Conservation (phyloP, 2,329 filamentous ascomycete species). For the Mycogone perniciosa region DNA sequence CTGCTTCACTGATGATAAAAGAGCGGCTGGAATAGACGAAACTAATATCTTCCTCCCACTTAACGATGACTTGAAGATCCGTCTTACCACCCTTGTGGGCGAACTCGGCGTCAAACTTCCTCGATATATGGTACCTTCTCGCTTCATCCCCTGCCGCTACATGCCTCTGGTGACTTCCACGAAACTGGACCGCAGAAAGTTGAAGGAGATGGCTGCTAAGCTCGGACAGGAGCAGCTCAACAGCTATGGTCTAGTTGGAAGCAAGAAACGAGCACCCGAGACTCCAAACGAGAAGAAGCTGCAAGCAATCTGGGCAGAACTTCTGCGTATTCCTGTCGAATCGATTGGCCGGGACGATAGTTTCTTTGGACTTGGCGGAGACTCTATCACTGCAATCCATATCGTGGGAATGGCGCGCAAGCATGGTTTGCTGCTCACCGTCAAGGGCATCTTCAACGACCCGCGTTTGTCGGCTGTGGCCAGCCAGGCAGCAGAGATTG, state of each 20-base stretch:
- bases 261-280: conserved; percentile 3
- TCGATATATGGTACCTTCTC: conserved; percentile 4
- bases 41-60: conserved; percentile 1
- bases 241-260: conserved; percentile 18
- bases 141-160: conserved; percentile 2
- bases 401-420: background rate
- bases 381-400: conserved; percentile 5
- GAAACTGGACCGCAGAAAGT: conserved; percentile 11
- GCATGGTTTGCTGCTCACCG: background rate
- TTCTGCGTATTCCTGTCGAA: background rate
- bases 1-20: conserved; percentile 1
- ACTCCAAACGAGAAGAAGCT: conserved; percentile 16
- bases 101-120: background rate
- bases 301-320: background rate
- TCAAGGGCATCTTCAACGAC: conserved; percentile 3
- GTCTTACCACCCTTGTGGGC: background rate
- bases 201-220: background rate
- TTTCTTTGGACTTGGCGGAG: conserved; percentile 6
- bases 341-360: conserved; percentile 1
- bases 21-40: background rate
- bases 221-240: conserved; percentile 9
- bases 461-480: conserved; percentile 1
- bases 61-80: background rate
- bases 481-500: background rate
- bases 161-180: conserved; percentile 2